Conservation (phyloP, 768 basidiomycete species). For the Kondoa subrosea region DNA sequence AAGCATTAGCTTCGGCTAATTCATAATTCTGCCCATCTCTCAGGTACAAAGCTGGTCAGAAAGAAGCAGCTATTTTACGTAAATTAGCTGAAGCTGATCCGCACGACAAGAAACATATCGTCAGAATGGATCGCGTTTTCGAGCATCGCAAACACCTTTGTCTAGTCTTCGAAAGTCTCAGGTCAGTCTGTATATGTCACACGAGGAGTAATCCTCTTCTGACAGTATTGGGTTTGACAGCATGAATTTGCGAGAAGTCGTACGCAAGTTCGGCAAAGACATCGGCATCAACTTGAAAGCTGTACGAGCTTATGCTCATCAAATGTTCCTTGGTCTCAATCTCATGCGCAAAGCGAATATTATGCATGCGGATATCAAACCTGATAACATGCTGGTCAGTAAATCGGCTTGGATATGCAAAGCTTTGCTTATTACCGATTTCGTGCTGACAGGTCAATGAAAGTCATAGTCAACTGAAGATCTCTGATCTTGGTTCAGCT, state of each 20-base stretch:
- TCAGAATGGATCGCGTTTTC: conserved; percentile 82
- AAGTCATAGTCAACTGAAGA: conserved; percentile 74
- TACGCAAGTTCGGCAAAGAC: conserved; percentile 96
- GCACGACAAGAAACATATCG: conserved; percentile 89
- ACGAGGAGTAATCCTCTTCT: too few species aligned
- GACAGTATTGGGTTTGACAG: conserved; percentile 36
- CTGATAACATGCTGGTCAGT: conserved; percentile 85
- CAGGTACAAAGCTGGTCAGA: conserved; percentile 87
- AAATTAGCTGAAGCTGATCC: conserved; percentile 77
- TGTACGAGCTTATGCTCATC: conserved; percentile 96
- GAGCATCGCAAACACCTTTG: conserved; percentile 95
- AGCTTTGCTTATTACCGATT: not conserved
- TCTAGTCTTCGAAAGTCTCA: conserved; percentile 83
- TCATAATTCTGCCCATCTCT: not conserved
- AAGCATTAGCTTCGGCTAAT: not conserved
- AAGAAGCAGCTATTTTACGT: conserved; percentile 75
- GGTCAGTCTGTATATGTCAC: conserved; percentile 38
- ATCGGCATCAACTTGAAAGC: conserved; percentile 89
- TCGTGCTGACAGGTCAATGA: conserved; percentile 59
- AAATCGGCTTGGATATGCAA: not conserved
- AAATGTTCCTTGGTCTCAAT: conserved; percentile 74
- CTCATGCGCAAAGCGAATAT: conserved; percentile 74
- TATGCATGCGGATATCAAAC: conserved; percentile 98
- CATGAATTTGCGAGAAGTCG: conserved; percentile 94
- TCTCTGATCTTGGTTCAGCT: conserved; percentile 95